A percentile compares a stretch with the other conserved stretches of the same genome.
Conservation (phyloP, 1,284 basidiomycete genomes). For the Blastosporella zonata region DNA sequence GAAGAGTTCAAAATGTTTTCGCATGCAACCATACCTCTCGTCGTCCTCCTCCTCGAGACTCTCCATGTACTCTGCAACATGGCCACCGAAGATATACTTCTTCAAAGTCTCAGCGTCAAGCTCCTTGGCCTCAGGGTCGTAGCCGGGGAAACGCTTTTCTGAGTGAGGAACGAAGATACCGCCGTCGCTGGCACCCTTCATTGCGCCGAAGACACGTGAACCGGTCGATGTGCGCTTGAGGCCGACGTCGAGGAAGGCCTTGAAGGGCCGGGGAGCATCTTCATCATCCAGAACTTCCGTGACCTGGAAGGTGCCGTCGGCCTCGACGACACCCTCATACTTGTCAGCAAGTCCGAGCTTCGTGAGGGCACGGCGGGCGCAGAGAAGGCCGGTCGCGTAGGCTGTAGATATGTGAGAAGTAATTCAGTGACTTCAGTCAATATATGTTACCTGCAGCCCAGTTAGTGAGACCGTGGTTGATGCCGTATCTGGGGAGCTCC, state of each 20-base stretch:
- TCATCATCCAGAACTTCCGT: constrained; percentile 89
- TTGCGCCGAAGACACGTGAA: constrained; percentile 96
- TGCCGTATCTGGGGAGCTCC: constrained; percentile 95
- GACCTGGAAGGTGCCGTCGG: constrained; percentile 82
- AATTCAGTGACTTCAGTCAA: constrained; percentile 2
- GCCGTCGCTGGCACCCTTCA: constrained; percentile 99
- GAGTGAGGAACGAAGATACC: constrained; percentile 98
- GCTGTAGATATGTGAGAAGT: constrained; percentile 43
- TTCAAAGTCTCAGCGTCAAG: constrained; percentile 94
- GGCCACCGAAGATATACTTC: constrained; percentile 98
- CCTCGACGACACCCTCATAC: constrained; percentile 94
- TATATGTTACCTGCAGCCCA: constrained; percentile 81
- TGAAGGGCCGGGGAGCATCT: constrained; percentile 97
- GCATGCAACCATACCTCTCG: constrained; percentile 58
- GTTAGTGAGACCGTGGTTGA: constrained; percentile 98
- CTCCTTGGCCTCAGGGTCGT: constrained; percentile 91
- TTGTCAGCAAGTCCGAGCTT: constrained; percentile 98
- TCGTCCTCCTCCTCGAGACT: constrained; percentile 99
- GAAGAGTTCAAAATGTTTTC: constrained; percentile 3
- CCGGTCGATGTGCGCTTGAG: constrained; percentile 98
- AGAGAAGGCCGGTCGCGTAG: constrained; percentile 96
- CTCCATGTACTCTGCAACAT: constrained; percentile 99
- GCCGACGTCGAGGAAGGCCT: constrained; percentile 98
- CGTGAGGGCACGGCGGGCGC: constrained; percentile 91
- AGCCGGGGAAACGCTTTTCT: constrained; percentile 98